A percentile compares a stretch with the other conserved stretches of the same genome.
These are phyloP conservation scores for Trichoderma gamsii DNA, from an alignment of 495 filamentous ascomycete species.

Conservation along the genomic window DNA sequence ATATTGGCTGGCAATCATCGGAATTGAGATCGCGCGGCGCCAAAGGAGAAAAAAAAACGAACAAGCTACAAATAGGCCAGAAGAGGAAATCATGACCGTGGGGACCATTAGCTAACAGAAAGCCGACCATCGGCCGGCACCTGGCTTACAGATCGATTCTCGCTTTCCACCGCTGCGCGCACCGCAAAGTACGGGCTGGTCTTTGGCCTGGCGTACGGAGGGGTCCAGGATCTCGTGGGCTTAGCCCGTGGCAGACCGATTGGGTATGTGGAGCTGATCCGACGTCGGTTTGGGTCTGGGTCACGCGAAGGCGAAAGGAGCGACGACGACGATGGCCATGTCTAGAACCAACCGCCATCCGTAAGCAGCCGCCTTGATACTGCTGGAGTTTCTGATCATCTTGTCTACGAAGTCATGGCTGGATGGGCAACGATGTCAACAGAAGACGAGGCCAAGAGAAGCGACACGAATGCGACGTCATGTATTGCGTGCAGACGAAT, in stretches of 20 bases:
- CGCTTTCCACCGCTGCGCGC: constrained; percentile 72
- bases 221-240: constrained; percentile 59
- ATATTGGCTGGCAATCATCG: constrained; percentile 7
- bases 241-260: constrained; percentile 59
- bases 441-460: not conserved
- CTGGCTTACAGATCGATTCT: constrained; percentile 62
- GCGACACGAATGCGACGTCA: not conserved
- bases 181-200: constrained; percentile 74
- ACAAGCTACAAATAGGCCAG: not conserved
- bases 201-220: constrained; percentile 72
- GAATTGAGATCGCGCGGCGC: not conserved
- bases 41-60: not conserved
- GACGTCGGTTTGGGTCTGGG: constrained; percentile 24
- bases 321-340: not conserved
- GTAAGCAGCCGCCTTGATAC: constrained; percentile 4
- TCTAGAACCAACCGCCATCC: not conserved
- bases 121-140: constrained; percentile 6
- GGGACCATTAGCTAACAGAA: constrained; percentile 15
- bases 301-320: not conserved
- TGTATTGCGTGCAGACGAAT: not conserved
- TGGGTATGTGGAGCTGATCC: constrained; percentile 64
- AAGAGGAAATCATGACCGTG: not conserved
- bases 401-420: not conserved
- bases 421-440: too few species aligned
- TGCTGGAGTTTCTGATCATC: not conserved